Percentiles rank a stretch among this genome's conserved stretches.
phyloP scores from a whole-genome alignment of 2,329 filamentous ascomycete genomes.

The Aspergillus bombycis region DNA sequence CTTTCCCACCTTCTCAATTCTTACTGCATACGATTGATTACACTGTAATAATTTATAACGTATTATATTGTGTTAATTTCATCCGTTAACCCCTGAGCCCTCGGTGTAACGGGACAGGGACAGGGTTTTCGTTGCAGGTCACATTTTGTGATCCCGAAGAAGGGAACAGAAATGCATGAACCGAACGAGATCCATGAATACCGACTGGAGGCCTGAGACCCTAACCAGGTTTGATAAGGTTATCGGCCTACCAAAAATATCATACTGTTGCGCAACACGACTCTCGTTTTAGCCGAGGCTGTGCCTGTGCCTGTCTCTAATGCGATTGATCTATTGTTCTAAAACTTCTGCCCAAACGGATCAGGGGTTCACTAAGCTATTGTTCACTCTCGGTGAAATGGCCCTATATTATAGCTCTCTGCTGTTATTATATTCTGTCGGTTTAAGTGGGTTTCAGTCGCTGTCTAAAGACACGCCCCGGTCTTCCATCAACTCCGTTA shows the following conservation, averaged over 20 bases:
- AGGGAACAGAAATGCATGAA: background rate
- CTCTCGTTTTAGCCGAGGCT: background rate
- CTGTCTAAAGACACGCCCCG: constrained; percentile 52
- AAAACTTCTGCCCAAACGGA: background rate
- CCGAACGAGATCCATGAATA: background rate
- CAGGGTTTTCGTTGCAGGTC: background rate
- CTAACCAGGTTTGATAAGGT: background rate
- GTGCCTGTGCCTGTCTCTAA: background rate
- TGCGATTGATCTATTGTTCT: background rate
- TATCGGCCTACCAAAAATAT: background rate
- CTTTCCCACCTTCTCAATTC: background rate
- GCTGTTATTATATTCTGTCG: background rate
- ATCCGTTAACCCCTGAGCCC: background rate
- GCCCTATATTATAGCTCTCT: background rate
- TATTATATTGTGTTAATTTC: background rate
- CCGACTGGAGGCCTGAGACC: background rate
- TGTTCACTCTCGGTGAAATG: background rate
- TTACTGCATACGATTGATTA: background rate
- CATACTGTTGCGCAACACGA: background rate
- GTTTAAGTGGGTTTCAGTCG: constrained; percentile 13
- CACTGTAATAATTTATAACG: background rate
- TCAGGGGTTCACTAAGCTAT: background rate
- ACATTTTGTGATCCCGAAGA: background rate
- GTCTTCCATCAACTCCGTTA: constrained; percentile 74
- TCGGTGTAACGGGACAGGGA: background rate